Base-by-base conservation (phyloP, 176 grass and related monocot genomes). In the Aegilops longissima region DNA sequence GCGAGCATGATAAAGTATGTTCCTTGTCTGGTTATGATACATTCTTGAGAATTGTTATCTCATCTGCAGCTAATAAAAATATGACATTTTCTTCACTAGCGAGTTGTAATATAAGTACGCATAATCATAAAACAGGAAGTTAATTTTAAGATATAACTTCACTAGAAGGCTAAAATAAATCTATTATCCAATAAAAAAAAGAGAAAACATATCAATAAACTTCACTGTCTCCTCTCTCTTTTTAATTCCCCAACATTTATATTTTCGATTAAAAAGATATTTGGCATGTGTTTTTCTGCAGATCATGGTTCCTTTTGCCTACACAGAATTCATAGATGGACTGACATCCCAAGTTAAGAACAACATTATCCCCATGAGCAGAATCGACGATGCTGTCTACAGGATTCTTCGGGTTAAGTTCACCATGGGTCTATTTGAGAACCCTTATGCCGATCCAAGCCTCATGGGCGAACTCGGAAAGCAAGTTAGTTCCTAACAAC, bases 391-490 rank as follows among this genome's bases (percentile, higher is more conserved):
- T 63, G 89, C 93, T 0, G 93, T 95, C 29, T 84, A 78, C 16
- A 84, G 93, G 61, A 95, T 95, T 27, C 73, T 95, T 51, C 84
- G 89, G 1, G 91, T 95, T 5, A 91, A 95, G 82, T 93, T 95
- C 81, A 83, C 73, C 47, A 87, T 95, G 86, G 93, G 89, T 33
- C 87, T 95, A 17, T 95, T 93, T 82, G 93, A 95, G 80, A 91
- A 80, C 64, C 94, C 91, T 23, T 89, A 88, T 38, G 75, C 90
- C 14, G 95, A 97, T 70, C 45, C 39, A 9, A 93, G 79, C 82
- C 89, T 95, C 44, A 70, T 25, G 1, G 82, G 86, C 21, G 87
- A 97, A 71, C 84, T 97, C 47, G 93, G 90, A 2, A 76, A 76
- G 45, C 16, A 76, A 76, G 73, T 76, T 76, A 76, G 45, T 76